phyloP scores from a whole-genome alignment of 2,329 filamentous ascomycete genomes.

The Rasamsonia emersonii region DNA sequence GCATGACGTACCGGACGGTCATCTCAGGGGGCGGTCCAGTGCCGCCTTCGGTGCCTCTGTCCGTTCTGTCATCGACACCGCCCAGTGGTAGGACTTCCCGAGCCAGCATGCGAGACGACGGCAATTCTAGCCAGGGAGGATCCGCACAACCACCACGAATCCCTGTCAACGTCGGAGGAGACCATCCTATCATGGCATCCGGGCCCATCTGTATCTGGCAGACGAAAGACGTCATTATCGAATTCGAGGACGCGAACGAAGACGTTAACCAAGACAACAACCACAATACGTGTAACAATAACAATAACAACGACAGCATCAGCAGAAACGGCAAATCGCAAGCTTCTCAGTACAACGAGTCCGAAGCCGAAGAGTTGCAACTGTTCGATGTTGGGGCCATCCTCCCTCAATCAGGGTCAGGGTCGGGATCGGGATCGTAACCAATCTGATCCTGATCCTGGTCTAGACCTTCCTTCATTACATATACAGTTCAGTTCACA shows the following conservation, averaged over 20 bases:
- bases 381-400: conserved; percentile 7
- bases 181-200: neutral
- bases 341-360: conserved; percentile 3
- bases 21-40: conserved; percentile 6
- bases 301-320: no score
- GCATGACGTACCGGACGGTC: conserved; percentile 4
- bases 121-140: no score
- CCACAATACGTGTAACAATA: neutral
- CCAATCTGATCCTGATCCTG: conserved; percentile 1
- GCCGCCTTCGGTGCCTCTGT: neutral
- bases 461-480: no score
- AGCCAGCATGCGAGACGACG: no score
- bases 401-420: neutral
- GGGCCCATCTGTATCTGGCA: conserved; percentile 6
- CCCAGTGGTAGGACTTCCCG: no score
- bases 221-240: conserved; percentile 8
- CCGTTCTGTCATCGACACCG: no score
- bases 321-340: neutral
- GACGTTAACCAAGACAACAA: neutral
- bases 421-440: neutral
- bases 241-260: conserved; percentile 6
- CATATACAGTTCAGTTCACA: no score
- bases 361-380: conserved; percentile 5
- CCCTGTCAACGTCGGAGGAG: no score
- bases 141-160: no score